These are phyloP conservation scores for Flaveria ramosissima DNA, from an alignment of 129 eudicot genomes.

Conservation along the genomic window DNA sequence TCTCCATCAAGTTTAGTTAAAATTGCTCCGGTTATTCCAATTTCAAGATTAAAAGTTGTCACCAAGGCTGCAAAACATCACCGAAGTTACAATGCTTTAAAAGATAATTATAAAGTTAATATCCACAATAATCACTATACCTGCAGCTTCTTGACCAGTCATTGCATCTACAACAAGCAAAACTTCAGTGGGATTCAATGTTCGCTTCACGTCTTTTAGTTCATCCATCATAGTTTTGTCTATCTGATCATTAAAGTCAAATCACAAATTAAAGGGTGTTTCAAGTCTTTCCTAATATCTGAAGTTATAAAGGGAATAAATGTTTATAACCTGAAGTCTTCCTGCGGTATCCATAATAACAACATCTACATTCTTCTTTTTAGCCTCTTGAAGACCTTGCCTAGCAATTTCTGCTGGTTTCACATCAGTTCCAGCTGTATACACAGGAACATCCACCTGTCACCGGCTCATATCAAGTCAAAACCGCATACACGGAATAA, in stretches of 20 bases:
- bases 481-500: not conserved
- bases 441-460: conserved; percentile 97
- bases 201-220: conserved; percentile 79
- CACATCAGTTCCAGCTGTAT: conserved; percentile 80
- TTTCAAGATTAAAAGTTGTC: conserved; percentile 83
- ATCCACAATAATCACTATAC: conserved; percentile 32
- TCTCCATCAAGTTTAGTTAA: conserved; percentile 94
- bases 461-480: conserved; percentile 27
- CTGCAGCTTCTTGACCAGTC: conserved; percentile 99
- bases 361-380: conserved; percentile 83
- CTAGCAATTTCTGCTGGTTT: conserved; percentile 91
- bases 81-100: conserved; percentile 8
- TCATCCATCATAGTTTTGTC: conserved; percentile 95
- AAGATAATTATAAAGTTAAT: not conserved
- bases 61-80: conserved; percentile 70
- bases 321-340: conserved; percentile 80
- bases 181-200: conserved; percentile 85
- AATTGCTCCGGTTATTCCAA: conserved; percentile 97
- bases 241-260: conserved; percentile 51
- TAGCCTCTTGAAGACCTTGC: conserved; percentile 88
- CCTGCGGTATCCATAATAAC: conserved; percentile 99
- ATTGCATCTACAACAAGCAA: conserved; percentile 98
- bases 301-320: conserved; percentile 12
- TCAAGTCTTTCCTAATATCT: not conserved
- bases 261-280: not conserved